A percentile compares a stretch with the other conserved stretches of the same genome.
Evolutionary conservation across 2,329 filamentous ascomycete genomes (phyloP).

Genomic region (Neospermospora avenae): DNA sequence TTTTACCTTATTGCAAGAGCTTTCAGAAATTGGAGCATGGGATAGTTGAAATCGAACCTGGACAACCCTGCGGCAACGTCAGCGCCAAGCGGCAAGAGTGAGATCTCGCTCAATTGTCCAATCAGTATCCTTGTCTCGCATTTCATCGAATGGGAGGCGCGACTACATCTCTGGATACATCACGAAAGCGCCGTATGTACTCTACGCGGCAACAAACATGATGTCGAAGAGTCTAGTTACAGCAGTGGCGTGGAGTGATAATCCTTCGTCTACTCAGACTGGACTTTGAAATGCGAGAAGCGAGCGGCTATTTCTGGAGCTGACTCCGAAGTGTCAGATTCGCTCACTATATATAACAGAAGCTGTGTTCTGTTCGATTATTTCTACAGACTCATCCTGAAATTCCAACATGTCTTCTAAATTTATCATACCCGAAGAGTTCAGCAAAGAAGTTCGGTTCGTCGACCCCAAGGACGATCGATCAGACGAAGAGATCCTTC

Average conservation of each 20-base stretch:
- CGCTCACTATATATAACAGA: background rate
- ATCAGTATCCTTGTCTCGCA: background rate
- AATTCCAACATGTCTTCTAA: background rate
- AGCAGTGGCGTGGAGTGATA: background rate
- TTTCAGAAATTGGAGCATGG: no score
- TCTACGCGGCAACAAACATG: background rate
- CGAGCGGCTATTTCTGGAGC: background rate
- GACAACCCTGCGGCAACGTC: no score
- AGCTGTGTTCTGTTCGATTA: background rate
- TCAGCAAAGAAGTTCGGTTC: background rate
- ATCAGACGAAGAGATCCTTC: conserved; percentile 43
- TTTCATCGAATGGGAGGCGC: background rate
- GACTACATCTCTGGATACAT: no score
- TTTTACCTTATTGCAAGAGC: no score
- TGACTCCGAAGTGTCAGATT: background rate
- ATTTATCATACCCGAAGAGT: background rate
- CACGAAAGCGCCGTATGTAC: background rate
- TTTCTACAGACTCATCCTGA: background rate
- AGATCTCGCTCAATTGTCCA: background rate
- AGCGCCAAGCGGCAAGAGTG: no score
- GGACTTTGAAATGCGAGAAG: background rate
- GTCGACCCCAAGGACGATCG: conserved; percentile 7
- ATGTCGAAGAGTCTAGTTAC: background rate
- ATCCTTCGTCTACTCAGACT: background rate
- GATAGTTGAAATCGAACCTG: no score